These are phyloP conservation scores for Boletus sensibilis DNA, from an alignment of 768 basidiomycete species.

Conservation along the genomic window DNA sequence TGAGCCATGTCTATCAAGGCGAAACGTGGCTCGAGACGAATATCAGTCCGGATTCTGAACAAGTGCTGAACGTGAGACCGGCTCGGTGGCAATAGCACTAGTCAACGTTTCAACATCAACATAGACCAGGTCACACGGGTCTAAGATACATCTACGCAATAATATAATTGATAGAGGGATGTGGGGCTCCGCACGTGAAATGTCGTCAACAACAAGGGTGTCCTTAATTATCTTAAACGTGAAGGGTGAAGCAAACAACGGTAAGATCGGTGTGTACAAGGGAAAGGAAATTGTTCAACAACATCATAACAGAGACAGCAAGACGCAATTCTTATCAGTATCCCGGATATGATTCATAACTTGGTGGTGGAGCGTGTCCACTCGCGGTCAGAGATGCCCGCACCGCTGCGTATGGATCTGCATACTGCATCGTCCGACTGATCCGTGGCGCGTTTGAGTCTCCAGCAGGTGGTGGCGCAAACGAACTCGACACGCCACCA, in stretches of 20 bases:
- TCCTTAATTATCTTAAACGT: constrained; percentile 15
- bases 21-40: background rate
- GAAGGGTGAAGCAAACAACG: constrained; percentile 3
- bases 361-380: constrained; percentile 41
- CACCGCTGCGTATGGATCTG: constrained; percentile 84
- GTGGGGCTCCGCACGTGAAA: constrained; percentile 4
- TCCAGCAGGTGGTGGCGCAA: constrained; percentile 33
- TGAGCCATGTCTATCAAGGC: constrained; percentile 10
- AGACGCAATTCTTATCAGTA: constrained; percentile 38
- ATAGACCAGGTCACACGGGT: background rate
- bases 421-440: constrained; percentile 92
- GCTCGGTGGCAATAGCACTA: constrained; percentile 12
- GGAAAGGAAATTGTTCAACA: constrained; percentile 6
- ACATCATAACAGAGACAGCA: background rate
- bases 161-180: constrained; percentile 7
- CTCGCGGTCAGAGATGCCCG: constrained; percentile 51
- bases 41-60: background rate
- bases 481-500: constrained; percentile 40
- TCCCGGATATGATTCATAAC: constrained; percentile 54
- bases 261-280: constrained; percentile 14
- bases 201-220: constrained; percentile 5
- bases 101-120: constrained; percentile 3
- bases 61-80: constrained; percentile 22
- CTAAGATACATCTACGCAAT: constrained; percentile 11
- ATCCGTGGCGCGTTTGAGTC: constrained; percentile 47